Conservation (phyloP, 2,329 filamentous ascomycete genomes). For the Laburnicola sp. region DNA sequence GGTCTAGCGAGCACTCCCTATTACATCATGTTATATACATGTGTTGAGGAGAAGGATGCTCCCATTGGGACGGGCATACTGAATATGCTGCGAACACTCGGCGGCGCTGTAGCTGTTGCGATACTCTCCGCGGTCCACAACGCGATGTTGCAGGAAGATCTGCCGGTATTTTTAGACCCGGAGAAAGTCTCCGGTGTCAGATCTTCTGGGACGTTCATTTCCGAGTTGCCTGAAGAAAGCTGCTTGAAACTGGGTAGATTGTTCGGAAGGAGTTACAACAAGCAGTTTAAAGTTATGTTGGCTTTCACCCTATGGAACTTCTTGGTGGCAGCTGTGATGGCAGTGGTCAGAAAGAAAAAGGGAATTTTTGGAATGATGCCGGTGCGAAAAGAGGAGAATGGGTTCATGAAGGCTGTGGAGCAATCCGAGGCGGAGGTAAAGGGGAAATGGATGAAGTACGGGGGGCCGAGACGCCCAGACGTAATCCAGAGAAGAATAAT, state of each 20-base stretch:
- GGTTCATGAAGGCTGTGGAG: constrained; percentile 22
- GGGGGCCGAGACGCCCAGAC: not conserved
- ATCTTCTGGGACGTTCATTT: constrained; percentile 20
- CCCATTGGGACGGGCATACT: constrained; percentile 35
- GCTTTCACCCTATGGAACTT: constrained; percentile 32
- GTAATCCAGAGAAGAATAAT: not conserved
- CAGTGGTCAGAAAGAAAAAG: constrained; percentile 24
- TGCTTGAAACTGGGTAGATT: constrained; percentile 24
- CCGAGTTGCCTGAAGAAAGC: constrained; percentile 19
- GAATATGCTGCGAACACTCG: constrained; percentile 39
- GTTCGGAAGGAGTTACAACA: constrained; percentile 38
- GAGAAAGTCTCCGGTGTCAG: constrained; percentile 27
- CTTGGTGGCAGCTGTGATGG: constrained; percentile 24
- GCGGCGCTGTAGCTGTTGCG: constrained; percentile 36
- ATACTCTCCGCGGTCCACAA: constrained; percentile 38
- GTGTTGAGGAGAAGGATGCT: constrained; percentile 28
- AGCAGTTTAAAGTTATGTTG: constrained; percentile 35
- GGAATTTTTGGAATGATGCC: constrained; percentile 29
- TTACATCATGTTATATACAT: constrained; percentile 31
- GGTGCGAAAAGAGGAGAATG: constrained; percentile 27
- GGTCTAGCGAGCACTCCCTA: constrained; percentile 33
- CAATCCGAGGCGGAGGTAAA: not conserved
- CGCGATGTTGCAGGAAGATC: constrained; percentile 16
- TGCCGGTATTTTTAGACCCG: constrained; percentile 25
- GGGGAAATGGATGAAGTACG: not conserved